These are phyloP conservation scores for Oenanthe sinensis DNA, from an alignment of 129 eudicot species.

Conservation along the genomic window DNA sequence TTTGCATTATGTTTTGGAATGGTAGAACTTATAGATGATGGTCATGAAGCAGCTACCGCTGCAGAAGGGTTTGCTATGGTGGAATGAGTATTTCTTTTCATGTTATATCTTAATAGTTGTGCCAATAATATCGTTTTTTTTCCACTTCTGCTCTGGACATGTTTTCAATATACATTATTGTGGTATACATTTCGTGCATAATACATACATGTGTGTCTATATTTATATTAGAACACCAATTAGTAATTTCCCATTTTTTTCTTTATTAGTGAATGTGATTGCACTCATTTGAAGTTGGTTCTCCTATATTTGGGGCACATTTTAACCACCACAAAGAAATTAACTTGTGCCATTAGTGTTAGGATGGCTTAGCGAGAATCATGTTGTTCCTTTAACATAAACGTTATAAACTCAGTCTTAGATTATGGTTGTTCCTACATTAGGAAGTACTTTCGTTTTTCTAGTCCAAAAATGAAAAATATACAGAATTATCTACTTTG, in stretches of 20 bases:
- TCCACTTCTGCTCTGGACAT: not conserved
- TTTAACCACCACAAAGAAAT: not conserved
- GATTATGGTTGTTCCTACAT: not conserved
- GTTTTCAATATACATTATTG: not conserved
- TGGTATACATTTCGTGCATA: not conserved
- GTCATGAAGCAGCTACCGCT: not conserved
- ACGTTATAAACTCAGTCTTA: not conserved
- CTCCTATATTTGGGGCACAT: not conserved
- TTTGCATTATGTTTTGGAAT: not conserved
- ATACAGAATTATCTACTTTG: not conserved
- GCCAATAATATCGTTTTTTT: not conserved
- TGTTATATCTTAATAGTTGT: not conserved
- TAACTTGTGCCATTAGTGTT: not conserved
- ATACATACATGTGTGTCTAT: not conserved
- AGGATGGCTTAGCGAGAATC: constrained; percentile 9
- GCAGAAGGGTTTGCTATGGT: not conserved
- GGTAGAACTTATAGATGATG: not conserved
- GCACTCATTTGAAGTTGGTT: not conserved
- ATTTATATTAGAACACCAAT: not conserved
- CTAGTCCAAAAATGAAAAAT: not conserved
- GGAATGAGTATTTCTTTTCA: not conserved
- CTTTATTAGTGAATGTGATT: not conserved
- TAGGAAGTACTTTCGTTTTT: not conserved
- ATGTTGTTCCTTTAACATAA: constrained; percentile 8
- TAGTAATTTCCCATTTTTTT: not conserved